Conservation (phyloP, 192 early-diverging fungal genomes). For the Allomyces arbusculus region DNA sequence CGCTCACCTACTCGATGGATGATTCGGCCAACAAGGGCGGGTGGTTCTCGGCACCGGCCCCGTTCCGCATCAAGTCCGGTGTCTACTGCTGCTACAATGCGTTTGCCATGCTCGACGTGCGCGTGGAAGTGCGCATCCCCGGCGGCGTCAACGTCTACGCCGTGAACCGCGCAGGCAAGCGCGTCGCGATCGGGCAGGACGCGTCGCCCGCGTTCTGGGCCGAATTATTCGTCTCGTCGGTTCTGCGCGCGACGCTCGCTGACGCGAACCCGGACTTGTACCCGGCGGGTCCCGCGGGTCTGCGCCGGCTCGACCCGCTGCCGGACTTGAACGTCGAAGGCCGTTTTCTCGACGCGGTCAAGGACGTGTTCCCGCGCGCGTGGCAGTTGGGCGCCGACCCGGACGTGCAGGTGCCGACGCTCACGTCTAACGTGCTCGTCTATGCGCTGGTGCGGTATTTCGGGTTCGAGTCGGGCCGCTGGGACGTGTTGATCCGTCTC, state of each 20-base stretch:
- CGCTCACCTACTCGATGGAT: constrained; percentile 71
- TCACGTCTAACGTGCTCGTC: constrained; percentile 68
- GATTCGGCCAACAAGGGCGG: constrained; percentile 14
- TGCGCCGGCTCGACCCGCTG: constrained; percentile 77
- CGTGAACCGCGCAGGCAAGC: constrained; percentile 30
- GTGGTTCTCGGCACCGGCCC: constrained; percentile 19
- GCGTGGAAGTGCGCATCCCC: constrained; percentile 96
- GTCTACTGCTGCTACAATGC: constrained; percentile 92
- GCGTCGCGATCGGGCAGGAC: constrained; percentile 4
- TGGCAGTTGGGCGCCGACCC: constrained; percentile 87
- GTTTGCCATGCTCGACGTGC: constrained; percentile 86
- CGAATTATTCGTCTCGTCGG: constrained; percentile 68
- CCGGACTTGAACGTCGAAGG: constrained; percentile 48
- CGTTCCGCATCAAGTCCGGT: constrained; percentile 46
- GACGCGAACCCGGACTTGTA: constrained; percentile 39
- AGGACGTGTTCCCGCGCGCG: constrained; percentile 65
- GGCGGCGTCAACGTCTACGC: constrained; percentile 89
- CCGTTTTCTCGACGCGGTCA: constrained; percentile 63
- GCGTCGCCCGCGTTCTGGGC: constrained; percentile 54
- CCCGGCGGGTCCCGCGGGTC: constrained; percentile 68
- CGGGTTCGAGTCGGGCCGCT: constrained; percentile 48
- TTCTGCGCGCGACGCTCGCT: constrained; percentile 32
- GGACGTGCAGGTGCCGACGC: constrained; percentile 86
- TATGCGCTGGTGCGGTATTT: constrained; percentile 85
- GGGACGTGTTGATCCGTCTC: constrained; percentile 58